Percentiles rank a stretch among this genome's conserved stretches.
phyloP scores from a whole-genome alignment of 139 green algal genomes.

The Microglena sp. region DNA sequence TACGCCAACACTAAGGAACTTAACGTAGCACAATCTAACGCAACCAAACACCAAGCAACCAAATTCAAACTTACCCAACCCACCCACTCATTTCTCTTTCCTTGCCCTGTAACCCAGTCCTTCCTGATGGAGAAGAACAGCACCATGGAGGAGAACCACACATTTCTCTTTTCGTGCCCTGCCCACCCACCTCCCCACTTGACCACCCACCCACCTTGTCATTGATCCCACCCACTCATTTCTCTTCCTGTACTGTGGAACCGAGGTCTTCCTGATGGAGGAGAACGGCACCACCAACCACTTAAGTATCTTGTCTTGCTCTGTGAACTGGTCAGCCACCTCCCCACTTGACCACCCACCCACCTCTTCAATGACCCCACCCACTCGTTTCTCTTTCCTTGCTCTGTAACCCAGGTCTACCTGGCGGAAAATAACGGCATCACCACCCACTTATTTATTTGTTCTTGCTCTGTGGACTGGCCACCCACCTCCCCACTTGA shows the following conservation, averaged over 20 bases:
- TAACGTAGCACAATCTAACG: too few species aligned
- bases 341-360: background rate
- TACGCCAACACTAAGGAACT: too few species aligned
- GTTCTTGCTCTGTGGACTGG: background rate
- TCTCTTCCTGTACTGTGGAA: too few species aligned
- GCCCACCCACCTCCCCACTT: background rate
- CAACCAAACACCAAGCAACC: too few species aligned
- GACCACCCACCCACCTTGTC: background rate
- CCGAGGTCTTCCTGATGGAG: background rate
- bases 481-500: background rate
- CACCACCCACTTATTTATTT: background rate
- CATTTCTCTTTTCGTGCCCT: background rate
- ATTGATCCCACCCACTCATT: too few species aligned
- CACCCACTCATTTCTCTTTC: too few species aligned
- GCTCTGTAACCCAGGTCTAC: conserved; percentile 48
- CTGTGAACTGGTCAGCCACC: background rate
- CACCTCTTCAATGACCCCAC: background rate
- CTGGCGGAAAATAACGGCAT: conserved; percentile 87
- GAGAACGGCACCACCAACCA: background rate
- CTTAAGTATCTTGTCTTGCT: background rate
- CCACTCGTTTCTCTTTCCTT: background rate
- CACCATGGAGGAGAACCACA: background rate
- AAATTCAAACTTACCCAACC: too few species aligned
- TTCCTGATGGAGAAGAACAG: background rate
- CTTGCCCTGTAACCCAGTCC: background rate